Evolutionary conservation across 78 protist genomes (phyloP).

Genomic region (Trichosphaerium sp.): DNA sequence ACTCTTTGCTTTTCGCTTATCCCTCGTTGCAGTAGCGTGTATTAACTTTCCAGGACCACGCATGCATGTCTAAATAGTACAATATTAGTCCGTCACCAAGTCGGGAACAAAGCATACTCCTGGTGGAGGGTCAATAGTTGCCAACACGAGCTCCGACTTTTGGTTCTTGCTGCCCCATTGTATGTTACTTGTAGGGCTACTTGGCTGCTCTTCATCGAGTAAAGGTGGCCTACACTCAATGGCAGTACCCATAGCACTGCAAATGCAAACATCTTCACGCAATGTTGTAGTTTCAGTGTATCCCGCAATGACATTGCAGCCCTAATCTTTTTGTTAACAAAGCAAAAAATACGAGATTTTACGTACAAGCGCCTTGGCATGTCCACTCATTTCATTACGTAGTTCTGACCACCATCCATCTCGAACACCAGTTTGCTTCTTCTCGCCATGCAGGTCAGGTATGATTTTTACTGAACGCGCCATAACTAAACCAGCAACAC

Average conservation of each 20-base stretch:
- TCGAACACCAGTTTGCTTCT: not conserved
- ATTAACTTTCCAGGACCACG: too few species aligned
- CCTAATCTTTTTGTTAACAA: not conserved
- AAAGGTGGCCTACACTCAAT: conserved; percentile 33
- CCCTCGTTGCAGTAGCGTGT: too few species aligned
- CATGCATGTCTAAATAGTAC: too few species aligned
- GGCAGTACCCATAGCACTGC: conserved; percentile 60
- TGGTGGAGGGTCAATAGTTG: conserved; percentile 54
- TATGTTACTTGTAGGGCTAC: too few species aligned
- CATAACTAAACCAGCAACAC: too few species aligned
- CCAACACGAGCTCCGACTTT: conserved; percentile 56
- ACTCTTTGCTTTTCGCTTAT: too few species aligned
- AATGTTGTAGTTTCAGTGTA: conserved; percentile 61
- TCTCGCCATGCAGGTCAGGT: not conserved
- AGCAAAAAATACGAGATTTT: not conserved
- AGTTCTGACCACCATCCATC: conserved; percentile 86
- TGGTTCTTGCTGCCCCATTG: conserved; percentile 52
- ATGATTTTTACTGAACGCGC: too few species aligned
- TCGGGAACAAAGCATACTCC: conserved; percentile 14
- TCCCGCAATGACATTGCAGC: conserved; percentile 67
- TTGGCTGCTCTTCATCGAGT: not conserved
- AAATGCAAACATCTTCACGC: conserved; percentile 32
- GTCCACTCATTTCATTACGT: conserved; percentile 63
- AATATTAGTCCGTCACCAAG: too few species aligned
- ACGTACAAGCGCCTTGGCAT: conserved; percentile 61